Conservation (phyloP, 106 monocot genomes). For the Alisma plantagoaquatica region DNA sequence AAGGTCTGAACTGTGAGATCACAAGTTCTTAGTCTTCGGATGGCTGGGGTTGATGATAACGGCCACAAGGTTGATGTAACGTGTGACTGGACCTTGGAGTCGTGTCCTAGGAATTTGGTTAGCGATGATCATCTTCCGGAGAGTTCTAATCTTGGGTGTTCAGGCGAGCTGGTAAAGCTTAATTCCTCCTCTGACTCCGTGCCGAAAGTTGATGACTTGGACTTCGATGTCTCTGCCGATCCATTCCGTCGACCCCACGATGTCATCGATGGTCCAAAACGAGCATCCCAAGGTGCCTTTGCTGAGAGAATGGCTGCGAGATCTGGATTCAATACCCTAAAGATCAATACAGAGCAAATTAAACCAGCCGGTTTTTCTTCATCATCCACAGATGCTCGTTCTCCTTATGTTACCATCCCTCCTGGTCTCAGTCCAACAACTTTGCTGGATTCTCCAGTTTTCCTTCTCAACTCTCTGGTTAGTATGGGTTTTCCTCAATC, state of each 20-base stretch:
- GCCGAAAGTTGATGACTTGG: constrained; percentile 17
- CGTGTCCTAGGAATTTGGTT: constrained; percentile 33
- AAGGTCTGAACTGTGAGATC: too few relatives aligned
- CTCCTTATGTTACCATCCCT: constrained; percentile 54
- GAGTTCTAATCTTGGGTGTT: constrained; percentile 7
- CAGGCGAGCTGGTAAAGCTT: constrained; percentile 9
- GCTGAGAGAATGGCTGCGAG: constrained; percentile 64
- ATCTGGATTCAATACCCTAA: constrained; percentile 53
- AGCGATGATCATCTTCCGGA: constrained; percentile 26
- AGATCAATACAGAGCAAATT: constrained; percentile 42
- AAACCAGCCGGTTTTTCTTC: constrained; percentile 13
- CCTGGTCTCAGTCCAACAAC: constrained; percentile 69
- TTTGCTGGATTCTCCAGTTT: constrained; percentile 76
- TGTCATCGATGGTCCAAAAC: constrained; percentile 21
- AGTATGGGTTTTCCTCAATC: background rate
- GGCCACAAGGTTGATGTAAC: constrained; percentile 25
- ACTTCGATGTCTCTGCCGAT: constrained; percentile 11
- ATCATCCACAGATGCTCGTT: constrained; percentile 27
- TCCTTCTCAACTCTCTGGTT: constrained; percentile 70
- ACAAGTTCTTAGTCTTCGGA: constrained; percentile 6
- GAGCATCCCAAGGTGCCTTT: constrained; percentile 34
- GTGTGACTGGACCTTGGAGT: constrained; percentile 43
- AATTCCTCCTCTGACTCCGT: constrained; percentile 2
- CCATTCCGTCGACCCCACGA: constrained; percentile 6
- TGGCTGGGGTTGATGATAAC: constrained; percentile 32